Base-by-base conservation (phyloP, 192 early-diverging fungal genomes). In the Helicostylum pulchrum region DNA sequence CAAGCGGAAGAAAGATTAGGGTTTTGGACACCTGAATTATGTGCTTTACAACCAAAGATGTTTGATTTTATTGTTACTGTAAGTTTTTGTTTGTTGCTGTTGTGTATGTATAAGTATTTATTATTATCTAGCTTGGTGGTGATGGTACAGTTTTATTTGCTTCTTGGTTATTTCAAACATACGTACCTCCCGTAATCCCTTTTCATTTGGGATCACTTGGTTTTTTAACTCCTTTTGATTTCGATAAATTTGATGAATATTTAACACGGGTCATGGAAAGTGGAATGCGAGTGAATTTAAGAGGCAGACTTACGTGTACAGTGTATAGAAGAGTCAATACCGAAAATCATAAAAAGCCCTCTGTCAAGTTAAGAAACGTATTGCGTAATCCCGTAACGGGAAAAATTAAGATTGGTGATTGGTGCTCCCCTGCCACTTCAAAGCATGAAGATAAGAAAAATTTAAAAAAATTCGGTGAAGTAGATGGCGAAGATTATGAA, bases 81-180 rank as follows among this genome's bases (percentile, higher is more conserved):
- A 39, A 39, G 36, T 39, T 39, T 39, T 9, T 39, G 5, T 10
- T 69, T 73, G 66, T 15, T 0, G 43, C 11, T 52, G 26, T 52
- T 15, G 14, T 17, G 4, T 17, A 48, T 48, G 12, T 48, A 12
- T 4, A 48, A 12, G 3, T 12, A 15, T 4, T 15, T 19, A 48
- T 48, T 15, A 2, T 14, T 26, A 3, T 21, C n/a, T 67, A 82
- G 64, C 86, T 97, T 67, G 94, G 94, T 46, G 95, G 94, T 21
- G 94, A 97, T 77, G 94, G 94, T 47, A 97, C 94, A 0, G 92
- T 96, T 10, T 80, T 96, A 23, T 98, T 88, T 75, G 89, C 93
- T 23, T 89, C 91, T 39, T 96, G 94, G 92, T 77, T 98, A 46
- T 89, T 91, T 70, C 93, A 97, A 73, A 73, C 70, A 7, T 81